A percentile compares a stretch with the other conserved stretches of the same genome.
Conservation (phyloP, 2,329 filamentous ascomycete species). For the Scedosporium minutisporum region DNA sequence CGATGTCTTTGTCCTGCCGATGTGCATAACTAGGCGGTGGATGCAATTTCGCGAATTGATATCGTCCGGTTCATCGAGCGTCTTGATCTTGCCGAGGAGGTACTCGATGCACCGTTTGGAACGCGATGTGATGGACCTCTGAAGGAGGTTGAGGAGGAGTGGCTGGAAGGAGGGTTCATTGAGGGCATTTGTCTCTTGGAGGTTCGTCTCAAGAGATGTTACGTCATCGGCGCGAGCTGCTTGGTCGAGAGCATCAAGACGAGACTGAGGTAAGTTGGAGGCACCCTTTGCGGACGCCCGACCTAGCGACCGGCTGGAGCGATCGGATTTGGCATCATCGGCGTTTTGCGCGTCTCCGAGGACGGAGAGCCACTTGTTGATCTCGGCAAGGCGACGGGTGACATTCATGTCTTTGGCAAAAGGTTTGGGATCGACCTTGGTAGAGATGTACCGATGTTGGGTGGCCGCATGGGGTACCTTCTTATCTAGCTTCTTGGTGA, state of each 20-base stretch:
- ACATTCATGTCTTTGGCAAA: conserved; percentile 67
- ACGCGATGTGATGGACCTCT: conserved; percentile 64
- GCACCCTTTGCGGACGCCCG: conserved; percentile 67
- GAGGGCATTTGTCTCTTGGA: conserved; percentile 23
- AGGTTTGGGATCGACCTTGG: conserved; percentile 78
- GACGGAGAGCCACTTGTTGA: conserved; percentile 87
- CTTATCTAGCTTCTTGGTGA: conserved; percentile 98
- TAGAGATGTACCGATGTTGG: conserved; percentile 77
- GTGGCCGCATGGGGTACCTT: conserved; percentile 68
- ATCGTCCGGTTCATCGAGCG: conserved; percentile 77
- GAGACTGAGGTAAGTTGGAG: conserved; percentile 57
- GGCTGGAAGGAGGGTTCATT: conserved; percentile 48
- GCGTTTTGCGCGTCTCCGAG: conserved; percentile 67
- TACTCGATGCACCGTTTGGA: conserved; percentile 61
- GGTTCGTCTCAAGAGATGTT: conserved; percentile 45
- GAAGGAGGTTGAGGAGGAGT: conserved; percentile 69
- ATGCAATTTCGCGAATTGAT: conserved; percentile 92
- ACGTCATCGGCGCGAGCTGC: conserved; percentile 62
- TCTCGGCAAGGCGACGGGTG: conserved; percentile 41
- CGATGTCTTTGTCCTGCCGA: conserved; percentile 61
- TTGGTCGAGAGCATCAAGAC: conserved; percentile 63
- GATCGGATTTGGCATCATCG: conserved; percentile 66
- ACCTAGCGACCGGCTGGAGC: conserved; percentile 66
- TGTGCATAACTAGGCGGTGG: conserved; percentile 84
- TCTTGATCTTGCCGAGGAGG: conserved; percentile 58